A percentile compares a stretch with the other conserved stretches of the same genome.
Conservation (phyloP, 169 alveolate species). For the Plasmodium vinckei region DNA sequence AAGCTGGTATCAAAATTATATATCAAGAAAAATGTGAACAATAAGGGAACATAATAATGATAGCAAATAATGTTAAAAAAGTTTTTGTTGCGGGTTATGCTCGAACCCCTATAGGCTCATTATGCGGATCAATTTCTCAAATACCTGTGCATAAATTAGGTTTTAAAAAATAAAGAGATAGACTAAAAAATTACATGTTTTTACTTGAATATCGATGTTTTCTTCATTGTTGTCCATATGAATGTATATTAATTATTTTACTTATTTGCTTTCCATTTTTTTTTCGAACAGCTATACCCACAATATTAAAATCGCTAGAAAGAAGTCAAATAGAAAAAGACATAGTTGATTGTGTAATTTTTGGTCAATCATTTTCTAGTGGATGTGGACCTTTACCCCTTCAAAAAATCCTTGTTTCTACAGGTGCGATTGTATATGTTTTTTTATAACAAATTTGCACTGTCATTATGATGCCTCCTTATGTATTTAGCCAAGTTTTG, state of each 20-base stretch:
- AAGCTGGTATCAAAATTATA: too few relatives aligned
- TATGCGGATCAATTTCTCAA: slow-evolving; percentile 63
- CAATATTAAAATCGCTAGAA: slow-evolving; percentile 76
- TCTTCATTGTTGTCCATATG: too few relatives aligned
- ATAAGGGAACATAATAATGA: slow-evolving; percentile 1
- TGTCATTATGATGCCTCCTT: too few relatives aligned
- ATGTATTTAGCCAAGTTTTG: too few relatives aligned
- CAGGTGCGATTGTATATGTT: slow-evolving; percentile 29
- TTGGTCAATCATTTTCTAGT: slow-evolving; percentile 79
- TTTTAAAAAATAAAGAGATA: slow-evolving; percentile 14
- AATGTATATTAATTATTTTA: too few relatives aligned
- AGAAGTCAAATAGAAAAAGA: slow-evolving; percentile 72
- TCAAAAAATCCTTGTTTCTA: slow-evolving; percentile 60
- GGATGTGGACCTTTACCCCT: slow-evolving; percentile 83
- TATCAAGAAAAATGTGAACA: neutral
- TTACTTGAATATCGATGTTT: too few relatives aligned
- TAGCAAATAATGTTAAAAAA: slow-evolving; percentile 25
- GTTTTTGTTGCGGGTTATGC: slow-evolving; percentile 74
- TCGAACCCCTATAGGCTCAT: slow-evolving; percentile 73
- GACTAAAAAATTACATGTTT: neutral
- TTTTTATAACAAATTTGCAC: too few relatives aligned
- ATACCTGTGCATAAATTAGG: slow-evolving; percentile 75
- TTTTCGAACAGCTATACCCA: slow-evolving; percentile 24
- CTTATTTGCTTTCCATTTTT: neutral
- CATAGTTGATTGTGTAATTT: slow-evolving; percentile 68